phyloP scores from a whole-genome alignment of 148 eudicot genomes.

The Suaeda aralocaspica region DNA sequence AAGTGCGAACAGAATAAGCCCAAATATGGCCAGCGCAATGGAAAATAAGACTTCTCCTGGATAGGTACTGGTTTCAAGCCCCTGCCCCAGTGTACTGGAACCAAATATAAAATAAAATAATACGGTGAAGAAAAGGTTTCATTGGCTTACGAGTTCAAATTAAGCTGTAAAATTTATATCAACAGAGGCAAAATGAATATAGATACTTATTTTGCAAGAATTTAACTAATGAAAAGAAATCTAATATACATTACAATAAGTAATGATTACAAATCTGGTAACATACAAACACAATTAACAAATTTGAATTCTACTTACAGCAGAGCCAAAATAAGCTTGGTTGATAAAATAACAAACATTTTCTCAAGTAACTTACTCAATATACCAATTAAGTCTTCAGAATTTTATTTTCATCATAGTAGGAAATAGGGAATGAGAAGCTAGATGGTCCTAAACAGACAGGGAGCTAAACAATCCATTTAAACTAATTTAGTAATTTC shows the following conservation, averaged over 20 bases:
- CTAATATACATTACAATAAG: no score
- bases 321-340: neutral
- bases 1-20: slow-evolving; percentile 83
- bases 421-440: neutral
- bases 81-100: slow-evolving; percentile 89
- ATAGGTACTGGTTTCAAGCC: slow-evolving; percentile 85
- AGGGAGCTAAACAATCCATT: neutral
- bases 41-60: slow-evolving; percentile 80
- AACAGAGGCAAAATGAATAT: neutral
- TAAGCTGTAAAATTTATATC: neutral
- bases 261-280: neutral
- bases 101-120: slow-evolving; percentile 6
- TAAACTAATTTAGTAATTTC: no score
- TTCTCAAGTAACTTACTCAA: neutral
- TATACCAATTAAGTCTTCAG: neutral
- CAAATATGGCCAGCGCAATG: slow-evolving; percentile 72
- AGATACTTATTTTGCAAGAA: neutral
- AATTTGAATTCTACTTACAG: neutral
- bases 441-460: neutral
- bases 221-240: neutral
- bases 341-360: neutral
- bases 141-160: neutral
- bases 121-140: neutral
- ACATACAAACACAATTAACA: neutral
- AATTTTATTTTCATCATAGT: neutral